Base-by-base conservation (phyloP, 495 filamentous ascomycete genomes). In the Aspergillus saccharolyticus region DNA sequence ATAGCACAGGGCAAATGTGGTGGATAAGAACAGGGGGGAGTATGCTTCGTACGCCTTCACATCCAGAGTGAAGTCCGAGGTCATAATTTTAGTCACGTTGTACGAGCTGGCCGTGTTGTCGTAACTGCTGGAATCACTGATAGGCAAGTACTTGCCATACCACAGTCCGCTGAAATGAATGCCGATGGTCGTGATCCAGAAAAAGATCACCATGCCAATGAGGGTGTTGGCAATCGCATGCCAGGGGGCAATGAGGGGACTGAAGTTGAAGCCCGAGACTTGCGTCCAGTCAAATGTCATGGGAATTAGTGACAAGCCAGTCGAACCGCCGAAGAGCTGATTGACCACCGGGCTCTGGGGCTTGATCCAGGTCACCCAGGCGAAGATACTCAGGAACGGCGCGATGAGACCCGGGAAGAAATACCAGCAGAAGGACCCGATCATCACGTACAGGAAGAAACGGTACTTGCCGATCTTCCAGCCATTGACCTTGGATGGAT, bases 221-320 rank as follows among this genome's bases (percentile, higher is more conserved):
- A 85, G 43, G 0, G 80, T 83, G 50, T 85, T 86, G 24, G 71
- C 70, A 21, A 85, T 79, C 33, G 83, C 83, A 63, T 88, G 82
- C 74, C 85, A 87, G 2, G 86, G 85, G 7, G 86, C 77, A 52
- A 89, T 85, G 39, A 90, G 73, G 3, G 87, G 87, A 25, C 83
- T 85, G 52, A 77, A 76, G 55, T 84, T 80, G 67, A 85, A 90
- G 9, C 80, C 84, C 0, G 83, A 80, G 55, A 89, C 74, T 52
- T 84, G 81, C 4, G 81, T 83, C 87, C 87, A 89, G 72, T 89
- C 86, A 56, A 86, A 85, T 0, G 83, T 85, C 30, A 87, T 78
- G 0, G 83, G 83, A 14, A 86, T 72, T 19, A 87, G 64, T 1
- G 82, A 84, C 15, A 87, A 65, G 0, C 84, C 84, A 4, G 80